A percentile compares a stretch with the other conserved stretches of the same genome.
phyloP scores from a whole-genome alignment of 2,329 filamentous ascomycete genomes.

The Raffaelea arxii region DNA sequence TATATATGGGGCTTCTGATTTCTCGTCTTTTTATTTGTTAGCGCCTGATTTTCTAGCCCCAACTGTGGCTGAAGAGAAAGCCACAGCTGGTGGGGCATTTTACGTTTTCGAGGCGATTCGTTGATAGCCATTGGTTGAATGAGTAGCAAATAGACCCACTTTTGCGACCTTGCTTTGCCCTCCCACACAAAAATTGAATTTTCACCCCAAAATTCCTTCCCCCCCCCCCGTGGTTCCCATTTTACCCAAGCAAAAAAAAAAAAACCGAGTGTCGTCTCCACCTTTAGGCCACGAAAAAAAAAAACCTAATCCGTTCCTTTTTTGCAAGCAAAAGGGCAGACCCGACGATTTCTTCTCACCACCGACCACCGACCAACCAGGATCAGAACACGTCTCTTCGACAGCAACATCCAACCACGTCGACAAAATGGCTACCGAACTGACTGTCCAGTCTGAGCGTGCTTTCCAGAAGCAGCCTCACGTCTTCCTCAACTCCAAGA shows the following conservation, averaged over 20 bases:
- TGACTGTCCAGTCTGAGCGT: conserved; percentile 99
- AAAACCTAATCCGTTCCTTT: background rate
- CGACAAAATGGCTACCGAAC: conserved; percentile 79
- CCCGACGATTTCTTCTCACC: conserved; percentile 1
- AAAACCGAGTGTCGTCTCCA: too few species aligned
- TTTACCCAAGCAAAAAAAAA: too few species aligned
- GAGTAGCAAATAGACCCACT: background rate
- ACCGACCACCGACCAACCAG: too few species aligned
- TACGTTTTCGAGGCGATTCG: background rate
- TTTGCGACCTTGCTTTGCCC: conserved; percentile 8
- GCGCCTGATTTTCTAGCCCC: background rate
- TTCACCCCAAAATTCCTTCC: conserved; percentile 8
- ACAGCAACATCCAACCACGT: conserved; percentile 5
- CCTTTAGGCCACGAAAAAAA: conserved; percentile 3
- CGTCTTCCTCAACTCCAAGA: conserved; percentile 98
- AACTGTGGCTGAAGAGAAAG: background rate
- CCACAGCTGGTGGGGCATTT: background rate
- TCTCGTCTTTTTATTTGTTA: background rate
- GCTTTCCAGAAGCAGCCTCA: conserved; percentile 99
- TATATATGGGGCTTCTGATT: too few species aligned
- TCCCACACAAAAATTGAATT: conserved; percentile 13
- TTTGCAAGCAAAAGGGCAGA: too few species aligned
- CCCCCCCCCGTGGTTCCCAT: conserved; percentile 2
- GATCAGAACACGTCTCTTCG: too few species aligned
- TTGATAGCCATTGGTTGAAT: background rate